A percentile compares a stretch with the other conserved stretches of the same genome.
phyloP scores from a whole-genome alignment of 169 alveolate genomes.

The Eimeria praecox region DNA sequence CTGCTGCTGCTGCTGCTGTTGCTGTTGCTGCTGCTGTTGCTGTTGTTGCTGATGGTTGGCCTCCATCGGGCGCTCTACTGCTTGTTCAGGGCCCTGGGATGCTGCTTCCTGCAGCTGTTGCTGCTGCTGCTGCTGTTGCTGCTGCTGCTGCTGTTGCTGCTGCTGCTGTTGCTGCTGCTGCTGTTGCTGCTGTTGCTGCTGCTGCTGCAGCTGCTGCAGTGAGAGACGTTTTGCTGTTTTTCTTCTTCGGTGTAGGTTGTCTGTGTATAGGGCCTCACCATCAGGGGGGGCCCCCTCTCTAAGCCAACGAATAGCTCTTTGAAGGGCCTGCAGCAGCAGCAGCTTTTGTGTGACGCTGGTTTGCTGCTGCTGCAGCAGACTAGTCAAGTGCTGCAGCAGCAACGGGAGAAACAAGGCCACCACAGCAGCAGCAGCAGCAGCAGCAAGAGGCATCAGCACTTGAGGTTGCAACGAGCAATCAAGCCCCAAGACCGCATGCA shows the following conservation, averaged over 20 bases:
- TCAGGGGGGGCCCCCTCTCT: not conserved
- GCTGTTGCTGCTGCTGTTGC: slow-evolving; percentile 32
- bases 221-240: not conserved
- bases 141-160: not conserved
- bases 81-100: too few relatives aligned
- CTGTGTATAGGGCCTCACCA: slow-evolving; percentile 19
- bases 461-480: slow-evolving; percentile 20
- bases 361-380: not conserved
- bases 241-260: not conserved
- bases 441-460: not conserved
- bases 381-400: not conserved
- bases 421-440: not conserved
- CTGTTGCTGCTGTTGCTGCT: slow-evolving; percentile 1
- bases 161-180: not conserved
- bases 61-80: too few relatives aligned
- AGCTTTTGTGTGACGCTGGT: not conserved
- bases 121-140: slow-evolving; percentile 8
- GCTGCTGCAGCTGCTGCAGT: not conserved
- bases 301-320: not conserved
- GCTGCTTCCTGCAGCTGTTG: not conserved
- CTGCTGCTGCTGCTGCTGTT: slow-evolving; percentile 34
- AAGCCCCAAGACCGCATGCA: slow-evolving; percentile 13
- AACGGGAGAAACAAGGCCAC: not conserved
- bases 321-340: not conserved
- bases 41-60: too few relatives aligned